Evolutionary conservation across 2,329 filamentous ascomycete species (phyloP).

Genomic region (Trichophyton equinum): DNA sequence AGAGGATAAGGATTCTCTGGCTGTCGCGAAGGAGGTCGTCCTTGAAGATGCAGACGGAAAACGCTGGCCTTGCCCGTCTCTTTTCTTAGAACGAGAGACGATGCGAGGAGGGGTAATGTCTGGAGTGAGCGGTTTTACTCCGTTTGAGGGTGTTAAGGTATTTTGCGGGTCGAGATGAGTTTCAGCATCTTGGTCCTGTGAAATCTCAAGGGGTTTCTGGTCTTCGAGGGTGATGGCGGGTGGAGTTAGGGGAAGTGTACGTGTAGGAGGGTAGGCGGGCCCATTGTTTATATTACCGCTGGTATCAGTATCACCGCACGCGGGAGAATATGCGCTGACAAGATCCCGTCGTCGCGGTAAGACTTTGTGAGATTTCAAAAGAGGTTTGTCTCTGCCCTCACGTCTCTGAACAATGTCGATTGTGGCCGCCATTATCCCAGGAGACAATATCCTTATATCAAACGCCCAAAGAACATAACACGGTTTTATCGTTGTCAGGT

Average conservation of each 20-base stretch:
- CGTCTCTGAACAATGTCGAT: neutral
- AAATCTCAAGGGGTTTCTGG: conserved; percentile 16
- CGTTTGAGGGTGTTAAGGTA: conserved; percentile 48
- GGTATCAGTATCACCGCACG: neutral
- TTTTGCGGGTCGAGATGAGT: conserved; percentile 9
- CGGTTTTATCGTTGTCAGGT: neutral
- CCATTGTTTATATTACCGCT: conserved; percentile 13
- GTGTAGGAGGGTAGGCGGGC: conserved; percentile 17
- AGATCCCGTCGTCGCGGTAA: conserved; percentile 27
- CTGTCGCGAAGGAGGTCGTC: conserved; percentile 60
- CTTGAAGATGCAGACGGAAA: conserved; percentile 46
- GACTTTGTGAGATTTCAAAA: conserved; percentile 31
- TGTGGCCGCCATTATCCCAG: neutral
- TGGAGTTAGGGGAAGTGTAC: conserved; percentile 28
- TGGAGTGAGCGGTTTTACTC: conserved; percentile 59
- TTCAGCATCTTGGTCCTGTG: conserved; percentile 15
- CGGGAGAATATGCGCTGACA: neutral
- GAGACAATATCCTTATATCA: neutral
- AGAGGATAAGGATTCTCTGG: conserved; percentile 50
- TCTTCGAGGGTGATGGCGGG: conserved; percentile 21
- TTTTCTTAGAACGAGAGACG: conserved; percentile 20
- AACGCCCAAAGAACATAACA: neutral
- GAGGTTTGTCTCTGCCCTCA: conserved; percentile 18
- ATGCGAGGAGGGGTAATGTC: conserved; percentile 58
- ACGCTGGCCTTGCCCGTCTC: conserved; percentile 34